These are phyloP conservation scores for Hymenoscyphus albidus DNA, from an alignment of 2,329 filamentous ascomycete genomes.

Conservation along the genomic window DNA sequence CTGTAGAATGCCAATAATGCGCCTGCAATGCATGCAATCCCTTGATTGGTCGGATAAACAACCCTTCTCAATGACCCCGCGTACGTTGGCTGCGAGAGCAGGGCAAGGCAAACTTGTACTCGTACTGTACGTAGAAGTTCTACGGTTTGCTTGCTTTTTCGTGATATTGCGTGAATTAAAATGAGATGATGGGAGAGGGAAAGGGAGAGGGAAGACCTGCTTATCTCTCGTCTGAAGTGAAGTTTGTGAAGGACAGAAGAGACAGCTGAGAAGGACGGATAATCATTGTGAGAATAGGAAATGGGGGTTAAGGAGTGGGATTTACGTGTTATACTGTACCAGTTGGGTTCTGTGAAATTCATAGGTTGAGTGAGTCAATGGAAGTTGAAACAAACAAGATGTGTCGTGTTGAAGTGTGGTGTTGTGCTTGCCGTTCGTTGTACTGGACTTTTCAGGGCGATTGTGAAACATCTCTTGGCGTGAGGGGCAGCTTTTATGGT, in stretches of 20 bases:
- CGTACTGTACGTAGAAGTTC: not conserved
- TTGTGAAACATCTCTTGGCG: constrained; percentile 2
- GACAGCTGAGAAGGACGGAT: not conserved
- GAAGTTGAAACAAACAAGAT: not conserved
- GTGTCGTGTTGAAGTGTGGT: not conserved
- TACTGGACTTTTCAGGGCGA: not conserved
- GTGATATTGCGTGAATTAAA: constrained; percentile 1
- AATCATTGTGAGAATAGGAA: not conserved
- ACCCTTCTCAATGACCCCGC: not conserved
- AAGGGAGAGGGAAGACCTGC: not conserved
- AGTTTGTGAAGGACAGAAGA: not conserved
- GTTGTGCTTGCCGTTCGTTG: not conserved
- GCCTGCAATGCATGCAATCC: not conserved
- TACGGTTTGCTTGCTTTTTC: not conserved
- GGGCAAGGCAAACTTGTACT: not conserved
- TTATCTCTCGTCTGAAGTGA: not conserved
- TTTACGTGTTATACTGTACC: not conserved
- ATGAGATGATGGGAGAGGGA: not conserved
- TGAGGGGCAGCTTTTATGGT: not conserved
- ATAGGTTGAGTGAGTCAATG: not conserved
- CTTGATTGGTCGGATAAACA: constrained; percentile 8
- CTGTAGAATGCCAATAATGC: not conserved
- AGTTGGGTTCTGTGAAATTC: not conserved
- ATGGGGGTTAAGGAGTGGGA: not conserved
- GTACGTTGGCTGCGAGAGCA: not conserved